phyloP scores from a whole-genome alignment of 768 basidiomycete genomes.

The Tylopilus intermedius region DNA sequence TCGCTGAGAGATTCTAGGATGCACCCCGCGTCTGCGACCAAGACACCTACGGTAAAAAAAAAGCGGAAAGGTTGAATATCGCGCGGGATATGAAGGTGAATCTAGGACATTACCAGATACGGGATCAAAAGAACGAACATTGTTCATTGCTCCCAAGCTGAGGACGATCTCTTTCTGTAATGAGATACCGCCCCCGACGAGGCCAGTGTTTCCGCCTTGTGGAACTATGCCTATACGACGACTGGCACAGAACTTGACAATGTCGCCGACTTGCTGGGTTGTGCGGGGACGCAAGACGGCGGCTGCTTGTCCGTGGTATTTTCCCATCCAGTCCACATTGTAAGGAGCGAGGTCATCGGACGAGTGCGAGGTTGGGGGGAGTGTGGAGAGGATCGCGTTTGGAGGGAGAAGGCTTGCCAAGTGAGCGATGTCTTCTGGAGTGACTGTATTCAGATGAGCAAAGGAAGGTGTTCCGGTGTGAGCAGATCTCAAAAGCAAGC shows the following conservation, averaged over 20 bases:
- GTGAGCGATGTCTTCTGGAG: constrained; percentile 56
- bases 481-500: constrained; percentile 12
- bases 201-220: constrained; percentile 97
- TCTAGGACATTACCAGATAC: constrained; percentile 56
- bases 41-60: constrained; percentile 51
- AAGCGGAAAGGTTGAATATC: constrained; percentile 1
- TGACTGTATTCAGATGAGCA: constrained; percentile 44
- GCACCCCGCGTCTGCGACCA: constrained; percentile 93
- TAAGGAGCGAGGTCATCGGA: constrained; percentile 65
- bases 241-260: constrained; percentile 82
- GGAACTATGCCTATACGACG: constrained; percentile 86
- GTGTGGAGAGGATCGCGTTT: constrained; percentile 63
- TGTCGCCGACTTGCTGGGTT: constrained; percentile 80
- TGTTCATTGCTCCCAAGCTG: constrained; percentile 76
- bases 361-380: constrained; percentile 44
- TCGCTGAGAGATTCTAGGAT: constrained; percentile 85
- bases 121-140: constrained; percentile 77
- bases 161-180: constrained; percentile 83
- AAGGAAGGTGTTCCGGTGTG: constrained; percentile 19
- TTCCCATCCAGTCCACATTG: constrained; percentile 96
- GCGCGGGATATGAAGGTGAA: constrained; percentile 2
- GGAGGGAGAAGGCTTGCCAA: constrained; percentile 62
- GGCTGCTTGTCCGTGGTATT: constrained; percentile 79
- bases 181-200: constrained; percentile 94
- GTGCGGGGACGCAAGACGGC: constrained; percentile 88